Base-by-base conservation (phyloP, 129 eudicot species). In the Cynara cardunculus region DNA sequence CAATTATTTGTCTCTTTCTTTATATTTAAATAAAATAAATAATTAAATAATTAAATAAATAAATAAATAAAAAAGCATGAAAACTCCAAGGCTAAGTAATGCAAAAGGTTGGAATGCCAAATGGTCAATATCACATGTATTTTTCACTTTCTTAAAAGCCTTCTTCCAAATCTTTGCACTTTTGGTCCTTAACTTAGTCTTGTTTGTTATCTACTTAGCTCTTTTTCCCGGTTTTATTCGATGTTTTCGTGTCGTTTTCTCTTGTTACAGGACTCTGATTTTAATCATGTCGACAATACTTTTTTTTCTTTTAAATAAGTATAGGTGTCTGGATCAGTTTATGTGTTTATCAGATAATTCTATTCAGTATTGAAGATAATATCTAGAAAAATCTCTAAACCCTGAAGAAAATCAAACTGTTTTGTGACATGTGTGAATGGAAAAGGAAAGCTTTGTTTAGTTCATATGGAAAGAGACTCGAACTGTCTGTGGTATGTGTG, bases 31-130 rank as follows among this genome's bases (percentile, higher is more conserved):
- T n/a, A 82, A 53, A 25, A 32, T 19, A 62, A 5, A 62, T 7
- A 62, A 19, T 7, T 24, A 64, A 7, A 41, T 41, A 41, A 7
- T n/a, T n/a, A 80, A 68, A 64, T 19, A 62, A 5, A 62, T 7
- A 62, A 19, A 19, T 24, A 64, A 7, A 41, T 41, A 41, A 7
- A 67, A 35, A 70, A 19, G 65, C 74, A 77, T 71, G 86, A 83
- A 83, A 83, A 83, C 86, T 71, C 76, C 82, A 49, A 77, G 86
- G 86, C 86, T 83, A 83, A 83, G 86, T 83, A 83, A 83, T 61
- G 78, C 74, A 8, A 77, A 83, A 76, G 25, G 82, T 77, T 71
- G 82, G 44, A 76, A 61, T 82, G 85, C 81, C 85, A 76, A 82
- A 69, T 82, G 82, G 85, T 76, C 78, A 82, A 67, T 32, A 35